These are phyloP conservation scores for Marchantia paleacea DNA, from an alignment of 225 moss, liverwort and hornwort genomes.

Conservation along the genomic window DNA sequence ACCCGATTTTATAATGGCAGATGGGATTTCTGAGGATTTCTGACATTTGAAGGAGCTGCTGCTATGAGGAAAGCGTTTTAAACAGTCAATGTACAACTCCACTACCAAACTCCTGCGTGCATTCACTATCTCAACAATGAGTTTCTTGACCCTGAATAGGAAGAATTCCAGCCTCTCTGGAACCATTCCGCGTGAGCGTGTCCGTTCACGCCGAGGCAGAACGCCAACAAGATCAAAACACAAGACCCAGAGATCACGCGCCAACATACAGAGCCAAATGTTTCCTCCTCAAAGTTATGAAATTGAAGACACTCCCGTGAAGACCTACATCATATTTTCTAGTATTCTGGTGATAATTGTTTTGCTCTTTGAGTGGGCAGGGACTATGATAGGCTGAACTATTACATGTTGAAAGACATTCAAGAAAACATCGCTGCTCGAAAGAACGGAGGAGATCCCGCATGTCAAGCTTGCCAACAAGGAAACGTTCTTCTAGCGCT, in stretches of 20 bases:
- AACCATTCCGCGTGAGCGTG: background rate
- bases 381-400: conserved; percentile 62
- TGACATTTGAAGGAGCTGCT: no score
- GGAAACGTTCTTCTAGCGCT: conserved; percentile 7
- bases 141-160: background rate
- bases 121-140: background rate
- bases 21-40: no score
- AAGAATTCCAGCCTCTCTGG: background rate
- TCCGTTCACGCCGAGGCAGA: background rate
- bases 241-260: background rate
- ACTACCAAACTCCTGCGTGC: no score
- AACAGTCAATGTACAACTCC: no score
- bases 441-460: conserved; percentile 28
- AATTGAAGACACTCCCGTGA: background rate
- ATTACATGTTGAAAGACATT: conserved; percentile 59
- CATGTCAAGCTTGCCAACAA: conserved; percentile 36
- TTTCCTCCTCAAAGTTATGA: background rate
- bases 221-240: background rate
- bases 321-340: background rate
- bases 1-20: no score
- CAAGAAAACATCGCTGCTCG: conserved; percentile 48
- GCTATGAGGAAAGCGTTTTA: no score
- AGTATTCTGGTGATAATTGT: background rate
- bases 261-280: background rate
- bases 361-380: conserved; percentile 29